Evolutionary conservation across 208 protist genomes (phyloP), one percentile per base, ranked within the genome.

Genomic region (Phytomonas sp.): DNA sequence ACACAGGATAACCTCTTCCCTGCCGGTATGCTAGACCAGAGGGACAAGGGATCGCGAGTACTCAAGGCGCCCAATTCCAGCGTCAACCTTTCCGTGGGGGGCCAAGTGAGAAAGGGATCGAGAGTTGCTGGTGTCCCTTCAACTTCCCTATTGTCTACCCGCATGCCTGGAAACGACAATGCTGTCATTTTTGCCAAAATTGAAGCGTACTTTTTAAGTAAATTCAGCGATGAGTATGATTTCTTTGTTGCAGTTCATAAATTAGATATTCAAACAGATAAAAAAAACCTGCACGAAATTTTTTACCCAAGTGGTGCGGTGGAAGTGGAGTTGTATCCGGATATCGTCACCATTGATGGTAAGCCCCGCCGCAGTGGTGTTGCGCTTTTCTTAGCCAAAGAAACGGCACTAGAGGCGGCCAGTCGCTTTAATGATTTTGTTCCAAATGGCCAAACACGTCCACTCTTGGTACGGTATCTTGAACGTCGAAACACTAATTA

Each of bases 251-350:
- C 75, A 23, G 84, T 92, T 51, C 85, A 92, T 75, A 91, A 90
- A 60, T 77, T 92, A 13, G 66, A 73, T 59, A 46, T 75, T 62
- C 69, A 74, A 37, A 90, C 85, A 0, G 81, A 79, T 40, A 66
- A 82, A 33, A 69, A 72, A 67, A 61, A 66, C 6, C 75, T 92
- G 53, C 81, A 72, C 69, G 78, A 83, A 56, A 81, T 94, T 62
- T 91, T 94, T 74, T 88, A 84, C 72, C 88, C 79, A 11, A 80
- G 88, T 73, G 83, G 82, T 7, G 88, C 88, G n/a, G 60, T 82
- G 11, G 68, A 81, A 75, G 80, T 77, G 2, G 84, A 82, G 43
- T 63, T 94, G 68, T 74, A 78, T 77, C 77, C 76, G 31, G 60
- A 65, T 65, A 61, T 75, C 43, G 77, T 90, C 20, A 66, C 74